Evolutionary conservation across 495 filamentous ascomycete genomes (phyloP), one percentile per base, ranked within the genome.

Genomic region (Penicillium odoratum): DNA sequence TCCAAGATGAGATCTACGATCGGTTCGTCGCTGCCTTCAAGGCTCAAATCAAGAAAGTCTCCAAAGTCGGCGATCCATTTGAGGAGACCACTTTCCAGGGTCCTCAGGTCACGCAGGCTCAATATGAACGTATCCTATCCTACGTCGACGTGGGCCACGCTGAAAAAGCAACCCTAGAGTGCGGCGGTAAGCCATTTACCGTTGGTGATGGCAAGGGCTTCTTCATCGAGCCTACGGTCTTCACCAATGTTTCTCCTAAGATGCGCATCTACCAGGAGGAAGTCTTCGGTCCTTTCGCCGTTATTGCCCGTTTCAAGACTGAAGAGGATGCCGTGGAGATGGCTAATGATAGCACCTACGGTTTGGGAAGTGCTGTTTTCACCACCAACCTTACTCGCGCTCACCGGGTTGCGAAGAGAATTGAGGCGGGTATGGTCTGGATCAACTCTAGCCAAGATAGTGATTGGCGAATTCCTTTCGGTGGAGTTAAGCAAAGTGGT

Each of bases 401-500:
- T 6, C 77, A 76, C 36, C 65, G 80, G 7, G 77, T 83, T 18
- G 77, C 79, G 1, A 77, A 80, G 63, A 69, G 70, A 40, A 63
- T 84, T 34, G 70, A 83, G 61, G 72, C 74, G 8, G 81, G 81
- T 30, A 83, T 83, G 80, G 74, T 83, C 7, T 79, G 78, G 48
- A 71, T 83, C 25, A 84, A 84, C 51, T 88, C 84, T 56, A 88
- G 85, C 68, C 86, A 90, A 54, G 86, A 90, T 62, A 83, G 79
- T 15, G 84, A 89, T 65, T 85, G 80, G 62, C 68, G 88, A 30
- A 83, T 94, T 52, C 91, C 90, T 7, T 95, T 96, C 70, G 93
- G 93, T 42, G 93, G 93, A 15, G 89, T 97, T 48, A 97, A 97
- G 81, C 89, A 94, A 78, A 91, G 87, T 65, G 93, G 93, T 50